Base-by-base conservation (phyloP, 140 eudicot species). In the Flaveria floridana region DNA sequence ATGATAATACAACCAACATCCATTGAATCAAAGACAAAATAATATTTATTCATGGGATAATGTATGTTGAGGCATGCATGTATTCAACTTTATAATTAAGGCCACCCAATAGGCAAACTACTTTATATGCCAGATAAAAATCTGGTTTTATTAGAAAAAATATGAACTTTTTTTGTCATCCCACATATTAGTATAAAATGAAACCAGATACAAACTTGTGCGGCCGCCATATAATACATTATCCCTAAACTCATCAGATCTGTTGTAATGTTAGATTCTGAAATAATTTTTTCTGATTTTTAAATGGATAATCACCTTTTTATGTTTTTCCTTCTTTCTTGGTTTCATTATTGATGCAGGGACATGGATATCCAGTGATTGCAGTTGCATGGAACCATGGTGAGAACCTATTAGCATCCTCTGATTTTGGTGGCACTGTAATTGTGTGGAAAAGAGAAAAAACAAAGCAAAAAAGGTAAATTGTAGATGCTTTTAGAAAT, bases 341-440 rank as follows among this genome's bases (percentile, higher is more conserved):
- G 20, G 42, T 59, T 62, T 37, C 7, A 13, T 74, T 52, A 16
- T 28, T 34, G 42, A 6, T 78, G 78, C 85, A 94, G 99, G 99
- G 97, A 18, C 97, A 95, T 84, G 85, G 99, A 68, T 95, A 92
- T 67, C 85, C 99, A 4, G 99, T 89, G 52, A 86, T 95, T 55
- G 99, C 91, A 26, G 86, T 95, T 79, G 90, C 99, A 71, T 91
- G 97, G 97, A 95, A 95, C 81, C 84, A 88, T 61, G 99, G 97
- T 72, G 99, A 95, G 87, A 95, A 91, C 58, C 83, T 91, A 72
- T 81, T 95, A 84, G 99, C 99, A 11, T 85, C 99, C 26, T 88
- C 99, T 44, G 97, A 95, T 91, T 95, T 92, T 81, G 96, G 91
- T 58, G 99, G 99, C 76, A 95, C 96, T 69, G 99, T 95, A 55